A percentile compares a stretch with the other conserved stretches of the same genome.
Conservation (phyloP, 2,329 filamentous ascomycete species). For the Rutstroemia sp. region DNA sequence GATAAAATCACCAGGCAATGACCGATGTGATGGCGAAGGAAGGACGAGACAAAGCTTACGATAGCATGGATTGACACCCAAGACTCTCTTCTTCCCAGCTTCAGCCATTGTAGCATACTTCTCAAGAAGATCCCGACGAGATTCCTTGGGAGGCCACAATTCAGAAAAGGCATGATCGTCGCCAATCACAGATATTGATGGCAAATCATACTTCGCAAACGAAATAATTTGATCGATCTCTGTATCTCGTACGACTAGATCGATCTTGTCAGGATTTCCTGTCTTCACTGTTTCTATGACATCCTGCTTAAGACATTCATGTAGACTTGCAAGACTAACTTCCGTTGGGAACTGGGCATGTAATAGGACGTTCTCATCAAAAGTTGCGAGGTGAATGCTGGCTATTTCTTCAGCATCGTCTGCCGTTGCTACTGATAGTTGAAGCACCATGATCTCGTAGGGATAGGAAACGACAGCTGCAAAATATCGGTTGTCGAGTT, state of each 20-base stretch:
- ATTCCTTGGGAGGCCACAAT: constrained; percentile 13
- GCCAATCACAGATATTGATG: constrained; percentile 4
- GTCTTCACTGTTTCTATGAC: constrained; percentile 13
- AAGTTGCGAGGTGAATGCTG: constrained; percentile 26
- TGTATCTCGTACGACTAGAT: constrained; percentile 20
- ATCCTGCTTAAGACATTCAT: constrained; percentile 16
- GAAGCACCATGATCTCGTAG: constrained; percentile 15
- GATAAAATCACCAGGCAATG: background rate
- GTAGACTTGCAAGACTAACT: constrained; percentile 13
- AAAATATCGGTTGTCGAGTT: too few species aligned
- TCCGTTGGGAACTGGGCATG: constrained; percentile 24
- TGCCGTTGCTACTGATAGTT: constrained; percentile 14
- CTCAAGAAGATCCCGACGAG: constrained; percentile 15
- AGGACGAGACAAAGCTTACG: constrained; percentile 16
- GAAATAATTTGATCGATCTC: constrained; percentile 17
- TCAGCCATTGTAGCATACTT: constrained; percentile 18
- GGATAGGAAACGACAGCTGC: background rate
- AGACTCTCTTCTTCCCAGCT: constrained; percentile 16
- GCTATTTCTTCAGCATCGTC: constrained; percentile 22
- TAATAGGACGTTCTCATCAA: constrained; percentile 21
- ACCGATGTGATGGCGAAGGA: background rate
- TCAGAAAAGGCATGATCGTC: constrained; percentile 1
- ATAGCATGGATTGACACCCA: constrained; percentile 19
- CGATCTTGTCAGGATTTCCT: constrained; percentile 11
- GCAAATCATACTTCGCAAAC: constrained; percentile 27